Percentiles rank a stretch among this genome's conserved stretches.
phyloP scores from a whole-genome alignment of 129 eudicot genomes.

The Helianthus annuus region DNA sequence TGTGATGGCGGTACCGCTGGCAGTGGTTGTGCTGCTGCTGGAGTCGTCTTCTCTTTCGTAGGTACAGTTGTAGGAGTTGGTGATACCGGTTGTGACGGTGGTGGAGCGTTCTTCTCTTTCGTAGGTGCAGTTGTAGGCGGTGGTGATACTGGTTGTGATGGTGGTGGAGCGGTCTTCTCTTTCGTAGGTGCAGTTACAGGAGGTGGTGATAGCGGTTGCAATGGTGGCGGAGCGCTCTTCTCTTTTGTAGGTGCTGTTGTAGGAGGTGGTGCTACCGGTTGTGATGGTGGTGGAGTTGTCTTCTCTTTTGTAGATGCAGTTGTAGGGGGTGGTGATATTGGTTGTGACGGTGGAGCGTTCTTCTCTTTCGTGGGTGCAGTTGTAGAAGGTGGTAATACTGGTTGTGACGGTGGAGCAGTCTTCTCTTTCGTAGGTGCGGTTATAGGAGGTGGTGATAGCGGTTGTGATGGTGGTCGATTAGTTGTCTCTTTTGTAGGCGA shows the following conservation, averaged over 20 bases:
- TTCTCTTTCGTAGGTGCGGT: conserved; percentile 34
- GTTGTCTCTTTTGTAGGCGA: no score
- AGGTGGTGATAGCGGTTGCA: conserved; percentile 22
- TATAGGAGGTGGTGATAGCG: conserved; percentile 24
- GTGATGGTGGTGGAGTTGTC: no score
- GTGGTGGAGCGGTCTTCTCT: conserved; percentile 35
- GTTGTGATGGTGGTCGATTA: neutral
- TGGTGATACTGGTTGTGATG: conserved; percentile 39
- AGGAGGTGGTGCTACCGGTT: no score
- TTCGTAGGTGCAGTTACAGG: conserved; percentile 27
- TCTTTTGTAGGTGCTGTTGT: no score
- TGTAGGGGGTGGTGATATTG: no score
- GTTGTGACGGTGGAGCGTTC: neutral
- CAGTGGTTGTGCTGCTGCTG: no score
- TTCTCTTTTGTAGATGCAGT: no score
- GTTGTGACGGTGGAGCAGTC: conserved; percentile 19
- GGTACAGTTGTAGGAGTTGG: conserved; percentile 25
- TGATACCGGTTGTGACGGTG: conserved; percentile 13
- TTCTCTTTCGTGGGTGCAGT: conserved; percentile 14
- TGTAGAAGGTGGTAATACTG: conserved; percentile 27
- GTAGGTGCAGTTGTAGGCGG: conserved; percentile 17
- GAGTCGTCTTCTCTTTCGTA: conserved; percentile 17
- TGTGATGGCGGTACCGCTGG: conserved; percentile 6
- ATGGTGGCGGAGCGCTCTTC: neutral
- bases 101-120: conserved; percentile 17